phyloP scores from a whole-genome alignment of 371 early-diverging fungal species.

The Zychaea mexicana region DNA sequence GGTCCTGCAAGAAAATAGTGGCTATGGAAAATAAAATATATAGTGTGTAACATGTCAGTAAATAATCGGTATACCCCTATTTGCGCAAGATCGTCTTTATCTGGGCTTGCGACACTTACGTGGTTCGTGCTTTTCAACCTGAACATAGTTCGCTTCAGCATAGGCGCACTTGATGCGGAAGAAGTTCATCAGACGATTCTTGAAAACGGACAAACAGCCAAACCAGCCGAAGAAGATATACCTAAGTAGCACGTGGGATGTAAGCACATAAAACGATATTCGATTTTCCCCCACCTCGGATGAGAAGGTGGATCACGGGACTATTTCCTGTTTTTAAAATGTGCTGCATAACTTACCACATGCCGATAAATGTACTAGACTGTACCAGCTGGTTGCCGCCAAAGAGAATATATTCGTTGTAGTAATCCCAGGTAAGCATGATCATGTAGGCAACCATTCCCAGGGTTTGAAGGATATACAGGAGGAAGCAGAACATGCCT shows the following conservation, averaged over 20 bases:
- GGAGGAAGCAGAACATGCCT: slow-evolving; percentile 24
- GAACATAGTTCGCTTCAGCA: slow-evolving; percentile 57
- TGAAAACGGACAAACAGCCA: slow-evolving; percentile 47
- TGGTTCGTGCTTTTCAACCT: slow-evolving; percentile 62
- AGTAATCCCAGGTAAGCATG: slow-evolving; percentile 39
- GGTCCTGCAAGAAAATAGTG: slow-evolving; percentile 56
- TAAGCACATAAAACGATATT: too few relatives aligned
- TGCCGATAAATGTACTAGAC: slow-evolving; percentile 46
- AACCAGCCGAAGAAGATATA: slow-evolving; percentile 72
- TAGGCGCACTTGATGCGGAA: slow-evolving; percentile 63
- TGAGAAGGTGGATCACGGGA: background rate
- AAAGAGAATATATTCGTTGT: slow-evolving; percentile 33
- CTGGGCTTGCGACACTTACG: too few relatives aligned
- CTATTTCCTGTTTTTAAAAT: background rate
- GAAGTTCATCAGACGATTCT: slow-evolving; percentile 57
- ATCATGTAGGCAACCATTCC: slow-evolving; percentile 47
- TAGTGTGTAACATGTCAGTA: background rate
- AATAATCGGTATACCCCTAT: too few relatives aligned
- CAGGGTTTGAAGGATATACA: slow-evolving; percentile 38
- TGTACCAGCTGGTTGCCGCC: slow-evolving; percentile 37
- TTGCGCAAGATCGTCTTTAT: too few relatives aligned
- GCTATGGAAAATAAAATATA: slow-evolving; percentile 20
- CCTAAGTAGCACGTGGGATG: too few relatives aligned
- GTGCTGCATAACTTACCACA: slow-evolving; percentile 43
- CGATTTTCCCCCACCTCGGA: too few relatives aligned